A percentile compares a stretch with the other conserved stretches of the same genome.
phyloP scores from a whole-genome alignment of 108 stramenopile species.

The Skeletonema tropicum region DNA sequence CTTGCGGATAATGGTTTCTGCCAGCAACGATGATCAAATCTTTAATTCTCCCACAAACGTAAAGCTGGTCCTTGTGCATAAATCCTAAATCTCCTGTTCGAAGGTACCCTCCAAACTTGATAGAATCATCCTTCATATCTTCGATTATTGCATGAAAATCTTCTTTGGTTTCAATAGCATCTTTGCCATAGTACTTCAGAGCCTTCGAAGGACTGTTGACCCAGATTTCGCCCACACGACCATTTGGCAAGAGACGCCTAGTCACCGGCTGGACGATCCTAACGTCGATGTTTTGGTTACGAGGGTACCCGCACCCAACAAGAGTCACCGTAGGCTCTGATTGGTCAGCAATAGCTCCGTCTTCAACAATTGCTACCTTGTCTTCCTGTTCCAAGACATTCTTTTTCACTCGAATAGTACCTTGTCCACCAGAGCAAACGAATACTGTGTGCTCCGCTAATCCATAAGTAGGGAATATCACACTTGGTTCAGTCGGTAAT shows the following conservation, averaged over 20 bases:
- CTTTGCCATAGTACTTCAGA: constrained; percentile 73
- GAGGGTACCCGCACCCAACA: constrained; percentile 88
- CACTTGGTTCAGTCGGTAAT: constrained; percentile 51
- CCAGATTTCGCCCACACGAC: constrained; percentile 95
- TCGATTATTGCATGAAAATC: constrained; percentile 75
- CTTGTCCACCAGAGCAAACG: constrained; percentile 88
- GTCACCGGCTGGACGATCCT: constrained; percentile 78
- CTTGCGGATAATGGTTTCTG: constrained; percentile 98
- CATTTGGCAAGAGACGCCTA: constrained; percentile 45
- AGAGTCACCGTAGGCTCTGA: constrained; percentile 41
- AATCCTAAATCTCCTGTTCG: constrained; percentile 99
- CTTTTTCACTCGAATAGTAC: constrained; percentile 71
- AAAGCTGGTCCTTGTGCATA: constrained; percentile 90
- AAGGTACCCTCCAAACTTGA: constrained; percentile 60
- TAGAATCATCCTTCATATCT: constrained; percentile 16
- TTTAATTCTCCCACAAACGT: constrained; percentile 95
- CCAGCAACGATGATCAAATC: constrained; percentile 99
- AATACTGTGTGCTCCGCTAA: constrained; percentile 99
- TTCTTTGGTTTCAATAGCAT: constrained; percentile 57
- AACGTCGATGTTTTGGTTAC: constrained; percentile 72
- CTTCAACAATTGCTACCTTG: constrained; percentile 45
- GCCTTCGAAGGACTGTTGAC: constrained; percentile 87
- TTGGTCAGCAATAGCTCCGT: constrained; percentile 5
- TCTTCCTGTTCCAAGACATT: constrained; percentile 70
- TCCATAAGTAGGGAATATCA: constrained; percentile 95